Evolutionary conservation across 208 protist genomes (phyloP).

Genomic region (Novymonas esmeraldas): DNA sequence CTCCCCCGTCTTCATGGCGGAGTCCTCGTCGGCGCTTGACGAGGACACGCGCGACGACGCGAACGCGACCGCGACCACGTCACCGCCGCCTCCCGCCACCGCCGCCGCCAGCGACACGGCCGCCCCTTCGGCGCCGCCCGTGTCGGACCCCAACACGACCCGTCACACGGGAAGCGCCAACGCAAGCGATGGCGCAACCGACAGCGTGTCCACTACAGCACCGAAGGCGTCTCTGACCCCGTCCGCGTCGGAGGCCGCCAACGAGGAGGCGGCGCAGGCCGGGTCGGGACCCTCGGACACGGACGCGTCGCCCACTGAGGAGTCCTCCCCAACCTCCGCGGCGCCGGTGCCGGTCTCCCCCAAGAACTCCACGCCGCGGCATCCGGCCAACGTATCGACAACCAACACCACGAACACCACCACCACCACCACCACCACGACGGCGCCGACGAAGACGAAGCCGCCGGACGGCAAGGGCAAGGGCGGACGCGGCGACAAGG

Average conservation of each 20-base stretch:
- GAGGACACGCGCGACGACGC: neutral
- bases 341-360: neutral
- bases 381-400: too few relatives aligned
- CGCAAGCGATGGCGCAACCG: neutral
- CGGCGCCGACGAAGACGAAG: conserved; percentile 7
- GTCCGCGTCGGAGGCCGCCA: too few relatives aligned
- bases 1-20: too few relatives aligned
- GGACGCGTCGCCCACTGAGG: neutral
- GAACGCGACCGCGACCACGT: conserved; percentile 3
- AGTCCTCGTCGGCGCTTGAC: too few relatives aligned
- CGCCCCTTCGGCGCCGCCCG: too few relatives aligned
- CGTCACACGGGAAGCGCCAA: too few relatives aligned
- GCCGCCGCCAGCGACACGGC: neutral
- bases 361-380: neutral
- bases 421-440: conserved; percentile 5
- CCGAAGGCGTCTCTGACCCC: too few relatives aligned
- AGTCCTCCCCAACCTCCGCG: neutral
- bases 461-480: conserved; percentile 6
- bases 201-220: too few relatives aligned
- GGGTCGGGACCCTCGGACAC: neutral
- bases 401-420: neutral
- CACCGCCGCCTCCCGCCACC: neutral
- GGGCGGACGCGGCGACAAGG: neutral
- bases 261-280: too few relatives aligned
- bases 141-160: neutral